phyloP scores from a whole-genome alignment of 257 asterid genomes.

The Cordia subcordata region DNA sequence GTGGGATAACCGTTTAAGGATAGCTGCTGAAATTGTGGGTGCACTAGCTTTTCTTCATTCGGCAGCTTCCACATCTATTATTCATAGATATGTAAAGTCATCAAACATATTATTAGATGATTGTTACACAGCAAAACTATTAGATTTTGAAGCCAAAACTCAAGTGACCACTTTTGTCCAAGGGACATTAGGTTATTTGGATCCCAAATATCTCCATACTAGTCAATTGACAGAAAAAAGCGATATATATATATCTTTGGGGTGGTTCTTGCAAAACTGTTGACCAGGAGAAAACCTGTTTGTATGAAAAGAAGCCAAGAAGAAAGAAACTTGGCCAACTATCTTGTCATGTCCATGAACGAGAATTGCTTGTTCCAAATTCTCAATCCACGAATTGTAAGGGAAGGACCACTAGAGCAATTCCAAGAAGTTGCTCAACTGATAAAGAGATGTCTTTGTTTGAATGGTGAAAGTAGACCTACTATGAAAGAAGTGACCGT shows the following conservation, averaged over 20 bases:
- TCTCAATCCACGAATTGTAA: constrained; percentile 47
- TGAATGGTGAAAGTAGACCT: constrained; percentile 58
- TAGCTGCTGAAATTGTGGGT: constrained; percentile 59
- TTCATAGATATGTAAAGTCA: constrained; percentile 74
- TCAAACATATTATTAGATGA: constrained; percentile 64
- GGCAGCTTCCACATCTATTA: constrained; percentile 50
- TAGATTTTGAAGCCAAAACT: constrained; percentile 74
- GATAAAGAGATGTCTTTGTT: constrained; percentile 39
- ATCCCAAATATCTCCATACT: constrained; percentile 64
- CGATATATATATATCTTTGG: constrained; percentile 80
- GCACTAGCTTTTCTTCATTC: constrained; percentile 76
- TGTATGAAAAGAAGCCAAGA: constrained; percentile 37
- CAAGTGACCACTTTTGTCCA: constrained; percentile 68
- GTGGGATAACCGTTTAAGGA: constrained; percentile 58
- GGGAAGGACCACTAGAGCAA: constrained; percentile 61
- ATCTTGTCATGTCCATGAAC: constrained; percentile 33
- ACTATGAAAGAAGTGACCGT: constrained; percentile 70
- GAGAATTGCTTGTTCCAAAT: constrained; percentile 45
- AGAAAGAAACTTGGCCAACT: constrained; percentile 42
- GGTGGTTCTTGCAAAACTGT: constrained; percentile 59
- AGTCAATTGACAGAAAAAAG: constrained; percentile 62
- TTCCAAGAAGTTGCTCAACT: constrained; percentile 42
- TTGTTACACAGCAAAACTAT: constrained; percentile 45
- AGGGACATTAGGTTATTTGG: constrained; percentile 73
- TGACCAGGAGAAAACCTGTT: constrained; percentile 58